phyloP scores from a whole-genome alignment of 768 basidiomycete genomes.

The Mycena venus region DNA sequence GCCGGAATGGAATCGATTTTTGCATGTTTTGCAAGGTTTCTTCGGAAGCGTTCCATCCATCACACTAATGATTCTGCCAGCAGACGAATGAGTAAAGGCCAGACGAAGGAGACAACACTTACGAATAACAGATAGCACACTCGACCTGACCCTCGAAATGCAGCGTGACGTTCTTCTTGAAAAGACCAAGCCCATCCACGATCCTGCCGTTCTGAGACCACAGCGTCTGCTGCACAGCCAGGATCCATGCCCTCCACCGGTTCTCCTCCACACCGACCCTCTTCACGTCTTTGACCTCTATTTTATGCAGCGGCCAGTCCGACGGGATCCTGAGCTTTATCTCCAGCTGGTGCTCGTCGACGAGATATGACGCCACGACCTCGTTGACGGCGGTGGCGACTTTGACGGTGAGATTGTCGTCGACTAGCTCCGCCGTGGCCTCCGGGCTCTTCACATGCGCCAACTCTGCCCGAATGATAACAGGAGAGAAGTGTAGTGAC shows the following conservation, averaged over 20 bases:
- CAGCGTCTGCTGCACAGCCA: constrained; percentile 92
- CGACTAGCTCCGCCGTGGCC: constrained; percentile 67
- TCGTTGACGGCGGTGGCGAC: constrained; percentile 82
- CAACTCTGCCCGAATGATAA: constrained; percentile 89
- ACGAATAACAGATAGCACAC: constrained; percentile 98
- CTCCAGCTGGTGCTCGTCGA: constrained; percentile 96
- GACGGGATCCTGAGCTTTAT: constrained; percentile 86
- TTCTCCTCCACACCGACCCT: constrained; percentile 91
- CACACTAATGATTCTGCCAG: constrained; percentile 85
- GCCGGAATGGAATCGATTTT: constrained; percentile 92
- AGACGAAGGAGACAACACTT: constrained; percentile 40
- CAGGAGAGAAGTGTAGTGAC: constrained; percentile 87
- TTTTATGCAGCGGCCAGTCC: constrained; percentile 91
- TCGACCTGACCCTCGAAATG: constrained; percentile 97
- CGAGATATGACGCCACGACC: constrained; percentile 84
- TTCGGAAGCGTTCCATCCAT: constrained; percentile 90
- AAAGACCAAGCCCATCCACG: constrained; percentile 87
- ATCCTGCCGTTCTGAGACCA: constrained; percentile 95
- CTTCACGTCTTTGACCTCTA: constrained; percentile 90
- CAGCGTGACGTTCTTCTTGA: constrained; percentile 93
- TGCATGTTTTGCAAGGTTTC: constrained; percentile 94
- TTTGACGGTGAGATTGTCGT: constrained; percentile 86
- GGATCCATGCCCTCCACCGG: constrained; percentile 93
- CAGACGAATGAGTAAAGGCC: constrained; percentile 1
- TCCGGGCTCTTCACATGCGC: constrained; percentile 73